Base-by-base conservation (phyloP, 1,139 yeast genomes). In the Lodderomyces metapsilosis region DNA sequence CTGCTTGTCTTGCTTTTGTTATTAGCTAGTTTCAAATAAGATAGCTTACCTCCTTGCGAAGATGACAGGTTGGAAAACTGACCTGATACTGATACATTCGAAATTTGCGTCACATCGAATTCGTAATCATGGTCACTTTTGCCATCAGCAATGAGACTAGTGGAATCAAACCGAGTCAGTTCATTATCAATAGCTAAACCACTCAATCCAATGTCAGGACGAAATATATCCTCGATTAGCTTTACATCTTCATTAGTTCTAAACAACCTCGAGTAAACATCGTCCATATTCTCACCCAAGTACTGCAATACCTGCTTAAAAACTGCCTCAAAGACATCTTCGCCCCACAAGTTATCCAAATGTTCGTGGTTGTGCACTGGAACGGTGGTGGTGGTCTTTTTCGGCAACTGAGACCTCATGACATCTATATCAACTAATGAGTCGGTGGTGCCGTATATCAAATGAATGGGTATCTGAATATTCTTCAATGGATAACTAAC, bases 321-420 rank as follows among this genome's bases (percentile, higher is more conserved):
- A 1, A 64, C 68, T n/a, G 37, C 40, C 2, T 68, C 64, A 32
- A 76, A 77, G 1, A 84, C 85, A 43, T 82, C 78, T 27, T 71
- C 66, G 6, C 96, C 96, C 98, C 98, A 91, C 21, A 91, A 66
- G 51, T 91, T 76, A 58, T 91, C 98, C 46, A 91, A 67, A 62
- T 91, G 98, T 62, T 91, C 98, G 57, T 88, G 94, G 23, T 71
- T 66, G 1, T 64, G 66, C 2, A 85, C 77, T 0, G 82, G 78
- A 32, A 68, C 63, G 0, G 69, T 56, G 1, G 73, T 57, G n/a
- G 73, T 67, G 8, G 44, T 46, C 10, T 47, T 44, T 1, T 39
- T 42, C 0, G 77, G 77, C 21, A 85, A 66, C 53, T 82, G 88
- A 9, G 59, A 51, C 33, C 70, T 72, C 85, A 91, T 83, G 9